Evolutionary conservation across 192 early-diverging fungal species (phyloP), one percentile per base, ranked within the genome.

Genomic region (Coemansia sp.): DNA sequence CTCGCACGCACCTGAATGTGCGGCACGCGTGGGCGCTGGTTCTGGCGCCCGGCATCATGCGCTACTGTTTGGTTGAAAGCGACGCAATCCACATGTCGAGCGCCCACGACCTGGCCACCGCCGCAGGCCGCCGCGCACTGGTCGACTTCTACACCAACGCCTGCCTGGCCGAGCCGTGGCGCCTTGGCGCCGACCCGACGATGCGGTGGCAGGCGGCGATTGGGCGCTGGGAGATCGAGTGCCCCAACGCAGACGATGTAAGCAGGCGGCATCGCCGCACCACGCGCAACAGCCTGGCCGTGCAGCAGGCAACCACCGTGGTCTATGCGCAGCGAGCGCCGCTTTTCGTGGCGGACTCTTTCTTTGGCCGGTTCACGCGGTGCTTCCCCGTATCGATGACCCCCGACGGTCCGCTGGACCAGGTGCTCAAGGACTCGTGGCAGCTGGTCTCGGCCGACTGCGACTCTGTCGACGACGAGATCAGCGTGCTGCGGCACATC

Each of bases 351-450:
- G 77, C 77, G 1, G 76, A 79, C 21, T 61, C 71, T 29, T 79
- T 71, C 58, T 79, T 79, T 35, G 77, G 77, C 6, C 71, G 77
- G 0, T 73, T 74, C 45, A 79, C 77, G 34, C 67, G 77, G 25
- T 73, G 71, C 64, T 79, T 79, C 58, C 57, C 61, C 0, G 77
- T 69, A 4, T 28, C 71, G 26, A 49, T 37, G 4, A 37, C 39
- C 3, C 64, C 77, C 13, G 48, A 20, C 15, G 72, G 61, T 16
- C 18, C 34, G 21, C 35, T 29, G 13, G 55, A 64, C n/a, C 43
- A 59, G 46, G 71, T 74, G n/a, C 71, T 79, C 13, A 79, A 79
- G 65, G 77, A 79, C 58, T 67, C 71, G 31, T 79, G 77, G 77
- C 77, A 79, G 71, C 65, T 79, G 49, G 59, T 60, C 18, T 21